Evolutionary conservation across 2,329 filamentous ascomycete species (phyloP).

Genomic region (Rachicladosporium sp.): DNA sequence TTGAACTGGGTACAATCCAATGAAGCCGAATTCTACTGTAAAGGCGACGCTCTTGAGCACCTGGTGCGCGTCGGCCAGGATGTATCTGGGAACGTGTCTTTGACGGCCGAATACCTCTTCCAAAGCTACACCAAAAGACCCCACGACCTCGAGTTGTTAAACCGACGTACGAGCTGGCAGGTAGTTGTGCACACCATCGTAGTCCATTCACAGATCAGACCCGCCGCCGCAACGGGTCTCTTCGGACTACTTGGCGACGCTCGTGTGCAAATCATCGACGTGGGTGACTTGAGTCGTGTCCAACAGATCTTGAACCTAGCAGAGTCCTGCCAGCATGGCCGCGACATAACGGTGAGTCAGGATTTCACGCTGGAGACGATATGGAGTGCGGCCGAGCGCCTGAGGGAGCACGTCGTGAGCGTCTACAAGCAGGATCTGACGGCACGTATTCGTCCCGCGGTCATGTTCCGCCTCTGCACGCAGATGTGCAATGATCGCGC

Average conservation of each 20-base stretch:
- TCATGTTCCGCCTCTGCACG: slow-evolving; percentile 5
- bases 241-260: slow-evolving; percentile 8
- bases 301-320: not conserved
- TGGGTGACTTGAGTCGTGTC: no score
- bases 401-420: no score
- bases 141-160: slow-evolving; percentile 1
- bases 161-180: no score
- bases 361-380: not conserved
- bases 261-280: not conserved
- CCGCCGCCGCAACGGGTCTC: slow-evolving; percentile 5
- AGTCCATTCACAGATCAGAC: slow-evolving; percentile 3
- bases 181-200: slow-evolving; percentile 6
- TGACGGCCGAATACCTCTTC: not conserved
- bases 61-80: slow-evolving; percentile 1
- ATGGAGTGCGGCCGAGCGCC: not conserved
- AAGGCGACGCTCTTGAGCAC: not conserved
- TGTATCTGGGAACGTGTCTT: not conserved
- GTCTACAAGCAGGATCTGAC: not conserved
- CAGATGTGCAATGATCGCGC: not conserved
- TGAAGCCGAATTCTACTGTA: no score
- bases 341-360: not conserved
- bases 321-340: not conserved
- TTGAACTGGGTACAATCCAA: not conserved
- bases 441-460: slow-evolving; percentile 1
- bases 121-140: not conserved